phyloP scores from a whole-genome alignment of 2,329 filamentous ascomycete species.

The Calonectria pauciramosa region DNA sequence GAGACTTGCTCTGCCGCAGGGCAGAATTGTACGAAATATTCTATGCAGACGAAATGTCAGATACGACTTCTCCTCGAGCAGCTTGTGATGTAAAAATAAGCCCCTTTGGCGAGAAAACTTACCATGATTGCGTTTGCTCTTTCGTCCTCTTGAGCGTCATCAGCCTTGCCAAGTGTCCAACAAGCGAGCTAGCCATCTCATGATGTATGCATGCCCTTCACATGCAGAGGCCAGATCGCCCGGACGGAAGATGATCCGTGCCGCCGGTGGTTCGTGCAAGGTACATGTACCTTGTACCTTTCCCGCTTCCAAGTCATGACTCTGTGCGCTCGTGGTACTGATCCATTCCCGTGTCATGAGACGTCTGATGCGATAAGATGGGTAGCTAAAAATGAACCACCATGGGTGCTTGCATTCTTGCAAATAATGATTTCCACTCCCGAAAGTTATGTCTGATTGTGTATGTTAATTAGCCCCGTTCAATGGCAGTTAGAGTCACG shows the following conservation, averaged over 20 bases:
- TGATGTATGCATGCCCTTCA: conserved; percentile 37
- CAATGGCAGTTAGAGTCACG: not conserved
- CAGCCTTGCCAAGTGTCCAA: conserved; percentile 27
- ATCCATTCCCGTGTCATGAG: not conserved
- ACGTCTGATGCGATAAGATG: not conserved
- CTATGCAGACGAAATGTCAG: conserved; percentile 55
- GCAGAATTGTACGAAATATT: conserved; percentile 90
- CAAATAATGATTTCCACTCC: not conserved
- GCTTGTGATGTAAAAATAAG: not conserved
- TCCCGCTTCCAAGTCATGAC: not conserved
- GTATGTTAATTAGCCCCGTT: not conserved
- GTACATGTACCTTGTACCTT: not conserved
- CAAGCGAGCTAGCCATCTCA: conserved; percentile 26
- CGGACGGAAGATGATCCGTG: conserved; percentile 36
- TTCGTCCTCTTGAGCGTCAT: conserved; percentile 24
- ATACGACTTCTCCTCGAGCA: not conserved
- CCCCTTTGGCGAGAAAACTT: not conserved
- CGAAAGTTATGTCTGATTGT: not conserved
- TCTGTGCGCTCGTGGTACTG: not conserved
- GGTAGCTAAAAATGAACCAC: not conserved
- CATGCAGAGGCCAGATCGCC: conserved; percentile 47
- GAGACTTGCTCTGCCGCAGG: conserved; percentile 84
- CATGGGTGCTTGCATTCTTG: not conserved
- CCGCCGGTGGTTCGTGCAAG: not conserved
- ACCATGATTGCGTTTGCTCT: conserved; percentile 50